phyloP scores from a whole-genome alignment of 805 yeast species.

The Tetrapisispora nanseiensis region DNA sequence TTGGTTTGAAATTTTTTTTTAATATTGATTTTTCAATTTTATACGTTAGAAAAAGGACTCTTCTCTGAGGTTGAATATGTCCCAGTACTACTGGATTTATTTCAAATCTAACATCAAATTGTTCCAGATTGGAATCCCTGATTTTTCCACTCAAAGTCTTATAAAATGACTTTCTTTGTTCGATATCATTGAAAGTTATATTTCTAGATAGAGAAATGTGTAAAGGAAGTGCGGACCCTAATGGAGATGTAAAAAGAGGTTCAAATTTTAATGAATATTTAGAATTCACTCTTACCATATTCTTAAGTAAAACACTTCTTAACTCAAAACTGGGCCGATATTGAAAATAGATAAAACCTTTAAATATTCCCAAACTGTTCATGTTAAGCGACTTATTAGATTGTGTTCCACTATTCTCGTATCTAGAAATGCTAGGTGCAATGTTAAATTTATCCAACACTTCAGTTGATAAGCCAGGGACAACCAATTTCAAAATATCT shows the following conservation, averaged over 20 bases:
- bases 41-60: neutral
- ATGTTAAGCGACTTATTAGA: too few species aligned
- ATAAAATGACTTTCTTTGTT: slow-evolving; percentile 8
- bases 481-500: neutral
- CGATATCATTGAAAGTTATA: neutral
- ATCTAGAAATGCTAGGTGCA: slow-evolving; percentile 1
- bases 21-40: neutral
- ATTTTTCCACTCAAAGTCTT: neutral
- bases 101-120: neutral
- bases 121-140: neutral
- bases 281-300: slow-evolving; percentile 4
- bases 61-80: neutral
- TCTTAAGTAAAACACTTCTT: slow-evolving; percentile 6
- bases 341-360: slow-evolving; percentile 18
- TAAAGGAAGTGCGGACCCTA: slow-evolving; percentile 23
- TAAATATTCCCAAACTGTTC: neutral
- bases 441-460: slow-evolving; percentile 20
- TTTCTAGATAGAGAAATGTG: slow-evolving; percentile 21
- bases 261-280: neutral
- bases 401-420: neutral
- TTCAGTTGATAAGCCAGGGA: slow-evolving; percentile 14
- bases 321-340: slow-evolving; percentile 16
- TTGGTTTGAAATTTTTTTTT: neutral
- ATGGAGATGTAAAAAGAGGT: slow-evolving; percentile 17
- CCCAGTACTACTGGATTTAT: neutral